These are phyloP conservation scores for Gremmenia infestans DNA, from an alignment of 2,329 filamentous ascomycete species.

Conservation along the genomic window DNA sequence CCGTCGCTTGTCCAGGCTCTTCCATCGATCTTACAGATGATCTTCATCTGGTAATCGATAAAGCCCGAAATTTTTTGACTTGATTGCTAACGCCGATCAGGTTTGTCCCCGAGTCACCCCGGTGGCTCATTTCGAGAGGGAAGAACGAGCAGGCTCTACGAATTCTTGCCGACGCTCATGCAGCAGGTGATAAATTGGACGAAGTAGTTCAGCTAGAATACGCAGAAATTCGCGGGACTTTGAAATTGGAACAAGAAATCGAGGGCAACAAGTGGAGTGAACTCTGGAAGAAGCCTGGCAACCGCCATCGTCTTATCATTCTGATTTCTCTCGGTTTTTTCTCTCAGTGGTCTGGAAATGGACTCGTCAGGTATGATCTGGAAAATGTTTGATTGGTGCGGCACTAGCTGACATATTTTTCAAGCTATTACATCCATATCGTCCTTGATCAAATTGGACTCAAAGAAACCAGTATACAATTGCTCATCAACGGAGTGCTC, in stretches of 20 bases:
- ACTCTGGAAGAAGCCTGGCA: slow-evolving; percentile 47
- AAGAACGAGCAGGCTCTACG: slow-evolving; percentile 44
- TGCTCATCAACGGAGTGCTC: slow-evolving; percentile 34
- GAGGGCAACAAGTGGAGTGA: slow-evolving; percentile 41
- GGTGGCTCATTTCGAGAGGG: slow-evolving; percentile 40
- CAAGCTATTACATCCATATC: slow-evolving; percentile 31
- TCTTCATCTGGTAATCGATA: slow-evolving; percentile 22
- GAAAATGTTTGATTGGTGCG: neutral
- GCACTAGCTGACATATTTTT: slow-evolving; percentile 7
- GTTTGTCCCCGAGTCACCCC: slow-evolving; percentile 35
- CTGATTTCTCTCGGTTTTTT: slow-evolving; percentile 49
- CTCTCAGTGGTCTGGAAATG: slow-evolving; percentile 54
- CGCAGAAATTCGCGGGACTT: slow-evolving; percentile 40
- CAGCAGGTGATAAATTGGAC: slow-evolving; percentile 34
- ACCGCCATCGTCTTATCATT: slow-evolving; percentile 50
- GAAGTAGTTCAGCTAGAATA: slow-evolving; percentile 38
- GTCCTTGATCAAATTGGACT: slow-evolving; percentile 36
- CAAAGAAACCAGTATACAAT: slow-evolving; percentile 31
- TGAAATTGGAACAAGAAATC: slow-evolving; percentile 41
- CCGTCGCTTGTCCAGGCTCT: slow-evolving; percentile 31
- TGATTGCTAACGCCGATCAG: slow-evolving; percentile 16
- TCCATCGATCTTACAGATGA: slow-evolving; percentile 25
- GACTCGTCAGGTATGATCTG: slow-evolving; percentile 32
- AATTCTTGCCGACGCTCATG: slow-evolving; percentile 45
- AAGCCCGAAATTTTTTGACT: slow-evolving; percentile 2